These are phyloP conservation scores for Vitis riparia DNA, from an alignment of 164 flowering plant genomes.

Conservation along the genomic window DNA sequence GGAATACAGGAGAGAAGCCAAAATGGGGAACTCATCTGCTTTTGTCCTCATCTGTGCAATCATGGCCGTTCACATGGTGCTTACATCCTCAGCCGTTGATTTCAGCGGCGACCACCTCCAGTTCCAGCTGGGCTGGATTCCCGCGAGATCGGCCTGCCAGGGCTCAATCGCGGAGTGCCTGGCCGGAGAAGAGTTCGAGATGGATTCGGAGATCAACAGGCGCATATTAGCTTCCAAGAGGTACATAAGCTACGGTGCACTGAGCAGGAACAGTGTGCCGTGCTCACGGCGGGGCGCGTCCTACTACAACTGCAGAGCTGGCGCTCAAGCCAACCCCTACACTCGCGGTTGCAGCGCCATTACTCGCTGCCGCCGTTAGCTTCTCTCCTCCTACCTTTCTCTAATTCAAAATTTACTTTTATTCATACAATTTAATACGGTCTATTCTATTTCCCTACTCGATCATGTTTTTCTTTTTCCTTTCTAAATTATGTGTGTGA, in stretches of 20 bases:
- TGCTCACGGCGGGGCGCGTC: slow-evolving; percentile 74
- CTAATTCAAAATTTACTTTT: not conserved
- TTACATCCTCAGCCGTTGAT: slow-evolving; percentile 19
- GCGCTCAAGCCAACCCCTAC: slow-evolving; percentile 75
- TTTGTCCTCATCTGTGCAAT: slow-evolving; percentile 9
- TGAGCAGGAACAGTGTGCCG: slow-evolving; percentile 59
- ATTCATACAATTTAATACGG: too few relatives aligned
- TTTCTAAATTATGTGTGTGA: too few relatives aligned
- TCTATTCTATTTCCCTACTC: too few relatives aligned
- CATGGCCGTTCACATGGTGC: slow-evolving; percentile 14
- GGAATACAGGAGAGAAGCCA: not conserved
- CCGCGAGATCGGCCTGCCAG: slow-evolving; percentile 28
- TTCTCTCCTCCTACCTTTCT: not conserved
- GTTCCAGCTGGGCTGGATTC: slow-evolving; percentile 24
- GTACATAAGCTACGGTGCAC: slow-evolving; percentile 78
- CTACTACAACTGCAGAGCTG: slow-evolving; percentile 70
- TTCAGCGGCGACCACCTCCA: slow-evolving; percentile 22
- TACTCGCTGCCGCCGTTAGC: slow-evolving; percentile 57
- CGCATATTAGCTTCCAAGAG: slow-evolving; percentile 50
- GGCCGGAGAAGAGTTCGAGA: slow-evolving; percentile 32
- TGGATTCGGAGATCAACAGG: slow-evolving; percentile 60
- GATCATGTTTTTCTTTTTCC: too few relatives aligned
- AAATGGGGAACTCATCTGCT: slow-evolving; percentile 14
- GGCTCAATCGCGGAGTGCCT: slow-evolving; percentile 53
- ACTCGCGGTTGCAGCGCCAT: slow-evolving; percentile 62